These are phyloP conservation scores for Phytophthora pseudosyringae DNA, from an alignment of 352 stramenopile species.

Conservation along the genomic window DNA sequence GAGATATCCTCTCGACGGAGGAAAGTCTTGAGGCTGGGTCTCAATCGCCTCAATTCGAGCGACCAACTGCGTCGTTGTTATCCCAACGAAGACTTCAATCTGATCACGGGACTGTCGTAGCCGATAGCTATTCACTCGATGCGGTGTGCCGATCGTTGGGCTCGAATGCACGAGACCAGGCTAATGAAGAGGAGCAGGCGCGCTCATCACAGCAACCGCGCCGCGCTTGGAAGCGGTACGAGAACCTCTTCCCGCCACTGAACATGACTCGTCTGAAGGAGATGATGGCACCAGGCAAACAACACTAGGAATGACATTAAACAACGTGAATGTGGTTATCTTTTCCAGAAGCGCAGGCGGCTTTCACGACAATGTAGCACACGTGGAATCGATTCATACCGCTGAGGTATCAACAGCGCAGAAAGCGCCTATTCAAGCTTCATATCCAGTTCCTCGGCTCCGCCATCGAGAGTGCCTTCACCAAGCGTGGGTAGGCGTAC, in stretches of 20 bases:
- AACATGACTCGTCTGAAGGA: constrained; percentile 47
- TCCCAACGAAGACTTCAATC: constrained; percentile 5
- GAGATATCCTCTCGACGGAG: constrained; percentile 8
- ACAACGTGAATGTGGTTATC: background rate
- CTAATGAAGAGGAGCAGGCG: background rate
- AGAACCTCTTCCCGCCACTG: constrained; percentile 50
- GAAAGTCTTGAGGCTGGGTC: constrained; percentile 12
- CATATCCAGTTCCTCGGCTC: constrained; percentile 2
- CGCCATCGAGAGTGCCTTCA: constrained; percentile 13
- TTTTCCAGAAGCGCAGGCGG: background rate
- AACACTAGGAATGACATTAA: background rate
- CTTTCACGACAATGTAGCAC: background rate
- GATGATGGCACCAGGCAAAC: constrained; percentile 37
- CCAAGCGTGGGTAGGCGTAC: constrained; percentile 21
- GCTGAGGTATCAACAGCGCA: background rate
- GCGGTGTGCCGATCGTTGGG: constrained; percentile 21
- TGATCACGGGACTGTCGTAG: constrained; percentile 1
- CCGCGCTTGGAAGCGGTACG: constrained; percentile 50
- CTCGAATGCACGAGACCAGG: constrained; percentile 10
- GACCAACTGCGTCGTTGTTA: background rate
- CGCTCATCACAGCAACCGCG: constrained; percentile 16
- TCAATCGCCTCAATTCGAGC: constrained; percentile 29
- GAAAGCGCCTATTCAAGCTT: background rate
- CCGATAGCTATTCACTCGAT: constrained; percentile 25
- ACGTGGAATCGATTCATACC: no score